These are phyloP conservation scores for Mortierella sp. DNA, from an alignment of 371 early-diverging fungal genomes.

Conservation along the genomic window DNA sequence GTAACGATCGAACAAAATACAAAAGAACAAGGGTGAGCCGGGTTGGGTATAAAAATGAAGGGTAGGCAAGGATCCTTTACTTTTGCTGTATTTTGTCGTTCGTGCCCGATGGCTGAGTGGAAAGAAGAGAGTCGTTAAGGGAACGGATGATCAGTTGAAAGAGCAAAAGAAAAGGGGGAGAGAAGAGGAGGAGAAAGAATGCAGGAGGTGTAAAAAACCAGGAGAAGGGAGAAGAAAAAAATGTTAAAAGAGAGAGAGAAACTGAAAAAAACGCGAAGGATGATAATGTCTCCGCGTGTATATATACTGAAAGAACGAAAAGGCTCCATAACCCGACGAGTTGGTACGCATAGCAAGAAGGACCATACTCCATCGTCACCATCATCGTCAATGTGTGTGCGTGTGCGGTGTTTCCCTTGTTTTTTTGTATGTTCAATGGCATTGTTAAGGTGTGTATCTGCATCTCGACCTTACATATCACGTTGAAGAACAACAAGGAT, in stretches of 20 bases:
- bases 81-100: background rate
- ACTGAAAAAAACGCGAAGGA: background rate
- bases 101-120: slow-evolving; percentile 1
- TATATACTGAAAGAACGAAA: background rate
- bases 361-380: background rate
- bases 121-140: background rate
- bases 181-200: slow-evolving; percentile 2
- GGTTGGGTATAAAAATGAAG: background rate
- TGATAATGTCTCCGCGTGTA: background rate
- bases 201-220: slow-evolving; percentile 15
- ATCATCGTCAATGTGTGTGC: background rate
- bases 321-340: background rate
- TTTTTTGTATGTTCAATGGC: background rate
- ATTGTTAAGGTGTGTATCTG: slow-evolving; percentile 1
- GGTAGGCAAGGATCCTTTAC: background rate
- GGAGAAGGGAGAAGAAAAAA: background rate
- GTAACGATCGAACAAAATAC: background rate
- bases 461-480: slow-evolving; percentile 20
- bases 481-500: slow-evolving; percentile 26
- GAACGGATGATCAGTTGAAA: slow-evolving; percentile 21
- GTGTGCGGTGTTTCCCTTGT: background rate
- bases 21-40: background rate
- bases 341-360: background rate
- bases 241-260: background rate
- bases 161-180: slow-evolving; percentile 5